phyloP scores from a whole-genome alignment of 768 basidiomycete species.

The Podaxis sp. region DNA sequence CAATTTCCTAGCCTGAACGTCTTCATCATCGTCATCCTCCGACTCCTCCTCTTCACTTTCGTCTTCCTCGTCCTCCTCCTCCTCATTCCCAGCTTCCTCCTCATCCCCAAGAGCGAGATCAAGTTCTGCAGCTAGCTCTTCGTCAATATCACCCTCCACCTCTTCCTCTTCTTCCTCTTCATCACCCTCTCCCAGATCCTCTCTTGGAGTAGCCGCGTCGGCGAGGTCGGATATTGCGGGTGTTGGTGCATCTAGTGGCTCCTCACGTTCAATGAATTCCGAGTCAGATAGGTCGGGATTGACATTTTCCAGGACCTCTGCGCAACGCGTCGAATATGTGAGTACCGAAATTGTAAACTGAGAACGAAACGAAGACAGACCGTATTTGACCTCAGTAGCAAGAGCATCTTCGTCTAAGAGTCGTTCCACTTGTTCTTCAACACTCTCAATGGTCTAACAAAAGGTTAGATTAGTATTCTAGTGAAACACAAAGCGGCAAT shows the following conservation, averaged over 20 bases:
- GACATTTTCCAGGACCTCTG: conserved; percentile 86
- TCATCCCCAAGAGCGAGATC: conserved; percentile 80
- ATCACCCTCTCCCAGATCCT: conserved; percentile 52
- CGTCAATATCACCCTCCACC: conserved; percentile 79
- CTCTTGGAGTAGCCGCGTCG: conserved; percentile 61
- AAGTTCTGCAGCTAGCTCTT: conserved; percentile 85
- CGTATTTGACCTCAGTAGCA: conserved; percentile 76
- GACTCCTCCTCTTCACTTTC: conserved; percentile 74
- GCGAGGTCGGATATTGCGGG: conserved; percentile 69
- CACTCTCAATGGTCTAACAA: conserved; percentile 85
- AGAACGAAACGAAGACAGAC: conserved; percentile 36
- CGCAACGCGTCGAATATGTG: neutral
- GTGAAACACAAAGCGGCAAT: neutral
- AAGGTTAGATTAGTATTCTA: neutral
- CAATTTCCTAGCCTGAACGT: conserved; percentile 72
- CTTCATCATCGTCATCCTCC: conserved; percentile 84
- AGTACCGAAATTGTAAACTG: neutral
- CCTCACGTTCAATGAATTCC: conserved; percentile 75
- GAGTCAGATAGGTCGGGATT: conserved; percentile 91
- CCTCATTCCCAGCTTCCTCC: conserved; percentile 64
- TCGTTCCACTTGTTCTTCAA: conserved; percentile 90
- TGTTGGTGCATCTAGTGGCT: conserved; percentile 67
- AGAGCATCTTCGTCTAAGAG: conserved; percentile 77
- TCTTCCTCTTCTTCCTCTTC: conserved; percentile 60
- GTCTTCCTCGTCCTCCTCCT: conserved; percentile 66